phyloP scores from a whole-genome alignment of 2,329 filamentous ascomycete species.

The Dothiorella sarmentorum region DNA sequence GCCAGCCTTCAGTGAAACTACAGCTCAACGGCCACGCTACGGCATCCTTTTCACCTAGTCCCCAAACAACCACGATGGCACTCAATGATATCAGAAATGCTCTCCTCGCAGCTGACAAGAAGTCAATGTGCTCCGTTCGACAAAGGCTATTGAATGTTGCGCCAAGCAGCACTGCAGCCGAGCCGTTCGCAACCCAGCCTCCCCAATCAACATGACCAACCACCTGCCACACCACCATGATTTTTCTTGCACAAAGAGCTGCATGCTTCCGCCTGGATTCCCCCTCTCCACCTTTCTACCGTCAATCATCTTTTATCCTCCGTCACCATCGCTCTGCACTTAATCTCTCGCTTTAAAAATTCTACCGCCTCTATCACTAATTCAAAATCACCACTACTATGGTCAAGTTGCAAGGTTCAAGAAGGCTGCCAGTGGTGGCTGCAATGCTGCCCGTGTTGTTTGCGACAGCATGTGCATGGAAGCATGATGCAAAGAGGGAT shows the following conservation, averaged over 20 bases:
- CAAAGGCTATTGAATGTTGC: not conserved
- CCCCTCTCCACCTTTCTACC: not conserved
- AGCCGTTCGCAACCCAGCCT: not conserved
- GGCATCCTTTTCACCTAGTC: not conserved
- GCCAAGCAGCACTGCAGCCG: not conserved
- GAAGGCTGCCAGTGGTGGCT: not conserved
- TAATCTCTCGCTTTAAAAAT: not conserved
- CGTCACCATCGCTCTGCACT: not conserved
- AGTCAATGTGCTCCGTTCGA: not conserved
- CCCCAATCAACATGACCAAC: conserved; percentile 7
- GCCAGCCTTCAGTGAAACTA: not conserved
- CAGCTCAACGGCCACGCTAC: not conserved
- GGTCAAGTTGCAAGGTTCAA: not conserved
- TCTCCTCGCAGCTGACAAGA: not conserved
- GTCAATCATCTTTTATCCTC: not conserved
- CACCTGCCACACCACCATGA: conserved; percentile 3
- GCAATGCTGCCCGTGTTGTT: not conserved
- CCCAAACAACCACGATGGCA: not conserved
- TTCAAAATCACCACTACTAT: not conserved
- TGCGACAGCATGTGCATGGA: not conserved
- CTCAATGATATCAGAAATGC: not conserved
- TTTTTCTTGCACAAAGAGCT: conserved; percentile 1
- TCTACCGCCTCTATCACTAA: not conserved
- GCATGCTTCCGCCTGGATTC: not conserved
- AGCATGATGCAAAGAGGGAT: not conserved